Percentiles rank a stretch among this genome's conserved stretches.
Conservation (phyloP, 352 stramenopile species). For the Aphanomyces stellatus region DNA sequence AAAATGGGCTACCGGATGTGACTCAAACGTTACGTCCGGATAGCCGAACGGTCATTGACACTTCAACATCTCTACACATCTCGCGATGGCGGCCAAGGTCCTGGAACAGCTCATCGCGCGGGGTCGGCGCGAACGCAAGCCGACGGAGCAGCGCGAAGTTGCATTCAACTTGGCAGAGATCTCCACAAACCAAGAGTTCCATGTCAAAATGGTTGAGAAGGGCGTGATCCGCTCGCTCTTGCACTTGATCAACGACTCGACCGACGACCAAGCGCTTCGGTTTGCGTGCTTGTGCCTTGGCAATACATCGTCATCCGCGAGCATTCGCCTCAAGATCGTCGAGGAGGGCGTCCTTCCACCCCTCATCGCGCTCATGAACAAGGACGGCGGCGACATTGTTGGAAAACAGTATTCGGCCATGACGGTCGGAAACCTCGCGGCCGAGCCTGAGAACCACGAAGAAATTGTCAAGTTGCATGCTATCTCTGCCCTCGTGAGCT, state of each 20-base stretch:
- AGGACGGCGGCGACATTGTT: conserved; percentile 82
- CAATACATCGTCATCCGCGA: conserved; percentile 87
- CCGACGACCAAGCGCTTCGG: conserved; percentile 89
- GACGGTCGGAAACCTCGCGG: conserved; percentile 92
- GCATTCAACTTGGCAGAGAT: conserved; percentile 94
- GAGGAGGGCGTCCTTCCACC: conserved; percentile 85
- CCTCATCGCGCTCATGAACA: conserved; percentile 86
- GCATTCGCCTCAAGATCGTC: conserved; percentile 88
- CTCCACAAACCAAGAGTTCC: conserved; percentile 88
- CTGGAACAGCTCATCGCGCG: conserved; percentile 94
- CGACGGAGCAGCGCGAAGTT: conserved; percentile 93
- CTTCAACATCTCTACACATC: neutral
- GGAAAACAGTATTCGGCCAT: conserved; percentile 94
- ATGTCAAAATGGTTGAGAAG: conserved; percentile 93
- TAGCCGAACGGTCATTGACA: neutral
- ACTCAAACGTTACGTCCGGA: too few relatives aligned
- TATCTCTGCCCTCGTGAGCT: conserved; percentile 85
- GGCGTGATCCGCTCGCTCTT: conserved; percentile 90
- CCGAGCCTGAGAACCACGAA: conserved; percentile 92
- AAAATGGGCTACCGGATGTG: too few relatives aligned
- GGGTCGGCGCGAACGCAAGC: conserved; percentile 89
- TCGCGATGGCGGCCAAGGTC: conserved; percentile 71
- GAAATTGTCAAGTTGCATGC: conserved; percentile 88
- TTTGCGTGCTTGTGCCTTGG: conserved; percentile 92
- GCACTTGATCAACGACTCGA: conserved; percentile 84